Conservation (phyloP, 108 stramenopile species). For the Nitzschia sp. region DNA sequence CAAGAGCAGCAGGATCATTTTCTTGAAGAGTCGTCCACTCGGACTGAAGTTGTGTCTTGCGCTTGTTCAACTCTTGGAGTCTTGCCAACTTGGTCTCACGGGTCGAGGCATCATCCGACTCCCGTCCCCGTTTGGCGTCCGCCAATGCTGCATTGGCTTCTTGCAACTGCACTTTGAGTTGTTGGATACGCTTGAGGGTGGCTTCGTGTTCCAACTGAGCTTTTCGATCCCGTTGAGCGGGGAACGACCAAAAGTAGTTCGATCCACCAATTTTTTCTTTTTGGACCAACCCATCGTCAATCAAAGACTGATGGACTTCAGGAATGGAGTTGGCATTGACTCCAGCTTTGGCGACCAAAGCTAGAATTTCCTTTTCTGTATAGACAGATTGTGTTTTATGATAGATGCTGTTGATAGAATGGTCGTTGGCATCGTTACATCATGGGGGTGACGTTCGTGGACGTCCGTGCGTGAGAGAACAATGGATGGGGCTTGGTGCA, state of each 20-base stretch:
- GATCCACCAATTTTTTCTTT: slow-evolving; percentile 92
- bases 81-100: slow-evolving; percentile 71
- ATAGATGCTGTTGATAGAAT: slow-evolving; percentile 49
- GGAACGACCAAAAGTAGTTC: slow-evolving; percentile 93
- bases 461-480: not conserved
- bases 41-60: slow-evolving; percentile 24
- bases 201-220: slow-evolving; percentile 61
- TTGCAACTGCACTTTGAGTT: slow-evolving; percentile 33
- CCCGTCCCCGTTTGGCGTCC: slow-evolving; percentile 84
- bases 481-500: not conserved
- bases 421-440: not conserved
- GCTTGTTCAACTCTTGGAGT: slow-evolving; percentile 45
- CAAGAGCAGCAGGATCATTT: slow-evolving; percentile 87
- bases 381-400: slow-evolving; percentile 78
- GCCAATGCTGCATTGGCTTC: slow-evolving; percentile 68
- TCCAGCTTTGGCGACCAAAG: slow-evolving; percentile 79
- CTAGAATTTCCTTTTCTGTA: slow-evolving; percentile 87
- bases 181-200: slow-evolving; percentile 52
- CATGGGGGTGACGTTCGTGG: not conserved
- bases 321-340: slow-evolving; percentile 74
- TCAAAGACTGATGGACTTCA: slow-evolving; percentile 73
- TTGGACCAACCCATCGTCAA: slow-evolving; percentile 84
- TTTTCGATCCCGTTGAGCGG: slow-evolving; percentile 77
- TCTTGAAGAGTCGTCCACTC: slow-evolving; percentile 74
- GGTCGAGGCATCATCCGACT: slow-evolving; percentile 40